These are phyloP conservation scores for Erythrophleum ivorense DNA, from an alignment of 331 rosid genomes.

Conservation along the genomic window DNA sequence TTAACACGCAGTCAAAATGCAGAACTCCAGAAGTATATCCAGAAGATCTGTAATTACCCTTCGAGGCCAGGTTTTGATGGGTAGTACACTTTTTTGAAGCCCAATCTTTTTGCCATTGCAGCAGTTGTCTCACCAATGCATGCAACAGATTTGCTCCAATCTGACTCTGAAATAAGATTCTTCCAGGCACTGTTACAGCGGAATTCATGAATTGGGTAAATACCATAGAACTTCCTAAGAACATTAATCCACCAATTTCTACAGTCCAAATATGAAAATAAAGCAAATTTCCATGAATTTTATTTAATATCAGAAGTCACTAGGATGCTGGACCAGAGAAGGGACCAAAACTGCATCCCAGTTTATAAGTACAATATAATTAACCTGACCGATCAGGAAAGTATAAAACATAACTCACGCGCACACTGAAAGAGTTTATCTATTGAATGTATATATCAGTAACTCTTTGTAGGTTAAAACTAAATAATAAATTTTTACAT, in stretches of 20 bases:
- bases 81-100: conserved; percentile 76
- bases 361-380: conserved; percentile 16
- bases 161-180: conserved; percentile 62
- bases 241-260: conserved; percentile 22
- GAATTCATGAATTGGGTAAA: conserved; percentile 38
- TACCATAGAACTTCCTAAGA: conserved; percentile 31
- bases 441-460: conserved; percentile 17
- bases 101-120: conserved; percentile 71
- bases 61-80: conserved; percentile 90
- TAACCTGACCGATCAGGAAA: conserved; percentile 8
- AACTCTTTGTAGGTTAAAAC: conserved; percentile 20
- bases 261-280: conserved; percentile 15
- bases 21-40: conserved; percentile 10
- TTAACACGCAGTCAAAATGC: conserved; percentile 11
- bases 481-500: background rate
- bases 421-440: background rate
- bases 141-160: conserved; percentile 79
- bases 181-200: conserved; percentile 83
- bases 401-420: background rate
- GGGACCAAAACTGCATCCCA: conserved; percentile 31
- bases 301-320: conserved; percentile 7
- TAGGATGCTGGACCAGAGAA: conserved; percentile 12
- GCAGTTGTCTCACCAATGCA: conserved; percentile 99
- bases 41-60: conserved; percentile 63
- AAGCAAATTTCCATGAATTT: background rate